Conservation (phyloP, 306 rosid species). For the Cyamopsis tetragonoloba region DNA sequence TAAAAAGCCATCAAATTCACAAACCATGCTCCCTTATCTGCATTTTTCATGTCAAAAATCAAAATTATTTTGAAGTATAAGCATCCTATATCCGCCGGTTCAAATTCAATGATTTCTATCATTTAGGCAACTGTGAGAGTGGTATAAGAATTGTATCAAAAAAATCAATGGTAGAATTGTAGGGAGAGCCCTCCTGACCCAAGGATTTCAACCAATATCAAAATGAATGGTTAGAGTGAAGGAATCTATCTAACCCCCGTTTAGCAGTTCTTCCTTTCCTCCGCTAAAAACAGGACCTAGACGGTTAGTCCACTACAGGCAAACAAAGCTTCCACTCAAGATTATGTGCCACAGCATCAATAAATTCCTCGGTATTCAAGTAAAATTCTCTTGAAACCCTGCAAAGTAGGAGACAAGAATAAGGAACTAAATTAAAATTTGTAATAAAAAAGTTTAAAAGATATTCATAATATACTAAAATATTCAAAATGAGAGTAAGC, state of each 20-base stretch:
- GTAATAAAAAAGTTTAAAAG: neutral
- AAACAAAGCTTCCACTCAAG: constrained; percentile 54
- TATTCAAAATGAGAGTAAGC: neutral
- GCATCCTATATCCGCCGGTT: neutral
- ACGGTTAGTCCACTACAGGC: constrained; percentile 43
- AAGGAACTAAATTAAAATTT: neutral
- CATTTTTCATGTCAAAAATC: neutral
- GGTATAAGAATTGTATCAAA: neutral
- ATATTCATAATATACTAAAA: constrained; percentile 1
- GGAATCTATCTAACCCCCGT: neutral
- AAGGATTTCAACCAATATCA: neutral
- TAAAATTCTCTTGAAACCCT: constrained; percentile 81
- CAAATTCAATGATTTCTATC: neutral
- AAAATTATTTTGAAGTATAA: neutral
- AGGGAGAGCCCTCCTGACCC: neutral
- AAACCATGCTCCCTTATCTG: neutral
- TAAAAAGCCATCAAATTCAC: neutral
- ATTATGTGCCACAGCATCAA: constrained; percentile 71
- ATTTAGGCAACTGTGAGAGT: neutral
- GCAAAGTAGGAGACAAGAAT: constrained; percentile 25
- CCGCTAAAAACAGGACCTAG: neutral
- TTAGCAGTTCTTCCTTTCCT: neutral
- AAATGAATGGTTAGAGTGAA: neutral
- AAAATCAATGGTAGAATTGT: neutral
- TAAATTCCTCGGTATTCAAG: constrained; percentile 83